phyloP scores from a whole-genome alignment of 192 early-diverging fungal genomes.

The Phycomyces blakesleeanus region DNA sequence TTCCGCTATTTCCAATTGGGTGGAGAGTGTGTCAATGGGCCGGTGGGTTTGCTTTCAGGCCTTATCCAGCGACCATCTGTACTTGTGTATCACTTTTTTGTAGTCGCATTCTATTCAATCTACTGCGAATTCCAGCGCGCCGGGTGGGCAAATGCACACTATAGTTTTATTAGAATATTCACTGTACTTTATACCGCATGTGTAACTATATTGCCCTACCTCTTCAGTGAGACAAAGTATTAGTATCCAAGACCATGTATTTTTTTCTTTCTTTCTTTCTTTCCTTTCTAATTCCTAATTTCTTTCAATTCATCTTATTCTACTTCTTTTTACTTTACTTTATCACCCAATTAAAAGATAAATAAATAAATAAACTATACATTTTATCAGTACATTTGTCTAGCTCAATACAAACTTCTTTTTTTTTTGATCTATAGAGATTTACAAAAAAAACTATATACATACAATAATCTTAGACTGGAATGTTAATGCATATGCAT shows the following conservation, averaged over 20 bases:
- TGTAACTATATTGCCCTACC: conserved; percentile 42
- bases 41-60: conserved; percentile 85
- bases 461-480: no score
- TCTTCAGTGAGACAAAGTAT: conserved; percentile 31
- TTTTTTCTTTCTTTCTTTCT: no score
- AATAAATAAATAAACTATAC: no score
- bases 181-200: conserved; percentile 53
- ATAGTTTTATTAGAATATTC: conserved; percentile 44
- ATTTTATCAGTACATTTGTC: no score
- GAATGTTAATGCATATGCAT: no score
- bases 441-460: no score
- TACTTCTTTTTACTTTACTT: no score
- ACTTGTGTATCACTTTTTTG: conserved; percentile 88
- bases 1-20: conserved; percentile 88
- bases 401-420: no score
- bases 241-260: conserved; percentile 6
- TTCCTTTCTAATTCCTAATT: no score
- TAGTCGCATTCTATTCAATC: conserved; percentile 75
- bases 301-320: no score
- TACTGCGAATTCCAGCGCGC: conserved; percentile 48
- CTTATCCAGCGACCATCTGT: conserved; percentile 70
- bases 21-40: conserved; percentile 72
- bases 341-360: no score
- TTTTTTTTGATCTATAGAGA: no score
- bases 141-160: conserved; percentile 42